Base-by-base conservation (phyloP, 495 filamentous ascomycete genomes). In the Penicillium salamii region DNA sequence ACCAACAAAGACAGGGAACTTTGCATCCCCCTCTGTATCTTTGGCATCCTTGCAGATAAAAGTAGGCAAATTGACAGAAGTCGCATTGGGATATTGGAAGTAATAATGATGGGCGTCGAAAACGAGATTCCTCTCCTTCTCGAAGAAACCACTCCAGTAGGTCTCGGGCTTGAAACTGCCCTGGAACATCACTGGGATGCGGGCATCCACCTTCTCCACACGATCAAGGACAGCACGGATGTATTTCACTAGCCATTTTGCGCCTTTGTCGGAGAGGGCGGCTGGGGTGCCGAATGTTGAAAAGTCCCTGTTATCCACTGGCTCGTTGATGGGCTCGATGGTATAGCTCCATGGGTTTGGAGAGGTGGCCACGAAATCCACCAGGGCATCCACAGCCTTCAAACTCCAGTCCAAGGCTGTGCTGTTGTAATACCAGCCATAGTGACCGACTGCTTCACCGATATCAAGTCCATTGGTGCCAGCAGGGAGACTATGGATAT, bases 41-140 rank as follows among this genome's bases (percentile, higher is more conserved):
- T 45, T 29, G 4, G 57, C 61, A 49, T 67, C 61, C 3, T 49
- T 42, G 12, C 49, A 53, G 14, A 70, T 37, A 34, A 50, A 54
- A 3, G 18, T 31, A 0, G 57, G 52, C 28, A 68, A 21, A 49
- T 61, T 66, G n/a, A 41, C 52, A 3, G 59, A 57, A 3, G 58
- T 66, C 15, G 57, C 37, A 37, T 58, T 56, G n/a, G 36, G 19
- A 20, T 57, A 53, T 42, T 65, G 55, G 34, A 59, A 62, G 29
- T 62, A 67, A 40, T 65, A 69, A 42, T 61, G 56, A 40, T 69
- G 63, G 34, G 59, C 31, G 21, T 69, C 63, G 39, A 67, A 67
- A 12, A 67, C 64, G 13, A 67, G 41, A 37, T 69, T 67, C 20
- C 41, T 42, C 8, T 43, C 42, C 1, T 44, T 29, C 3, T 52